A percentile compares a stretch with the other conserved stretches of the same genome.
Conservation (phyloP, 2,329 filamentous ascomycete species). For the Fusarium euwallaceae region DNA sequence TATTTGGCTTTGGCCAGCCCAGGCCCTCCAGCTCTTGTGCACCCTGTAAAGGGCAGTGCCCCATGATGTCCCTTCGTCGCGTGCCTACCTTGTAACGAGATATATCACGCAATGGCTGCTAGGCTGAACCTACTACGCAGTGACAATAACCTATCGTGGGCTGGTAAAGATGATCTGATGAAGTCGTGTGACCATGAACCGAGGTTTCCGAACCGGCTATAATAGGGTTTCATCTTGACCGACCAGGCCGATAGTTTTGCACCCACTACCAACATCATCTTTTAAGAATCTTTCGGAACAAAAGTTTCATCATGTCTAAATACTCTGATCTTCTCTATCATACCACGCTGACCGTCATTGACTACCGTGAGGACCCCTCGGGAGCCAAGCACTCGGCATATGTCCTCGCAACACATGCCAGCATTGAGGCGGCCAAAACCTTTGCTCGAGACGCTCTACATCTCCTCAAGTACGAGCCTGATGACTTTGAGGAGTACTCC, state of each 20-base stretch:
- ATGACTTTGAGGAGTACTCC: conserved; percentile 54
- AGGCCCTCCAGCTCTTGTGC: background rate
- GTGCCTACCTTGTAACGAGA: background rate
- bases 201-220: background rate
- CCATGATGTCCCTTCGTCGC: background rate
- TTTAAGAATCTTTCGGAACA: background rate
- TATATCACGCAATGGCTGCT: background rate
- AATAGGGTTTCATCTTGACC: background rate
- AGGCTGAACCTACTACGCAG: background rate
- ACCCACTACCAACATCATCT: background rate
- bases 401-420: conserved; percentile 56
- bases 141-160: background rate
- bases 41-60: background rate
- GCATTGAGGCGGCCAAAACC: conserved; percentile 53
- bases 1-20: background rate
- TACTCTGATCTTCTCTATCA: conserved; percentile 53
- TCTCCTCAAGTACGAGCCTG: conserved; percentile 51
- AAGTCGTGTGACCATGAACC: background rate
- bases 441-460: conserved; percentile 51
- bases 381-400: conserved; percentile 49
- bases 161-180: background rate
- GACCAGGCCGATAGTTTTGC: background rate
- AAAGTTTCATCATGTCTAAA: background rate
- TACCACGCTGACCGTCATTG: conserved; percentile 52
- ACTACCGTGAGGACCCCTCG: conserved; percentile 43